Percentiles rank a stretch among this genome's conserved stretches.
Conservation (phyloP, 345 rosid species). For the Acer negundo region DNA sequence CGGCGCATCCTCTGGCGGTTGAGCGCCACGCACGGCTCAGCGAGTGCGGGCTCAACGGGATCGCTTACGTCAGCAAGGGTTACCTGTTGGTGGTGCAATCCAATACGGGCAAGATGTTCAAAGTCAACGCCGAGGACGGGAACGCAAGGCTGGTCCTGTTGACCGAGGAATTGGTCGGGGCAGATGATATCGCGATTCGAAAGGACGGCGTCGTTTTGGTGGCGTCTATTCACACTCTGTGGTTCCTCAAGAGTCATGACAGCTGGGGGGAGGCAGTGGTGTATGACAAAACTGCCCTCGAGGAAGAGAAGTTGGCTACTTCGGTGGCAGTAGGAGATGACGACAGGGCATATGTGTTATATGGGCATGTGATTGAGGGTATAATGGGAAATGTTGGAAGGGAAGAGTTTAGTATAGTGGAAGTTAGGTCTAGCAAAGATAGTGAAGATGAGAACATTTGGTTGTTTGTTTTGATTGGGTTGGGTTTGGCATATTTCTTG, state of each 20-base stretch:
- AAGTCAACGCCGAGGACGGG: conserved; percentile 73
- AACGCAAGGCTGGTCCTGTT: conserved; percentile 57
- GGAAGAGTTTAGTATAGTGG: conserved; percentile 56
- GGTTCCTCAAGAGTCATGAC: conserved; percentile 73
- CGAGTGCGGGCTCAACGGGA: conserved; percentile 68
- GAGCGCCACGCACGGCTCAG: conserved; percentile 39
- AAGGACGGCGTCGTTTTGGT: conserved; percentile 69
- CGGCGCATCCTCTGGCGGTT: conserved; percentile 40
- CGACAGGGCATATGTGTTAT: conserved; percentile 71
- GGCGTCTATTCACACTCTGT: conserved; percentile 54
- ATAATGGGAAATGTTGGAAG: conserved; percentile 33
- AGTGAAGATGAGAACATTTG: conserved; percentile 56
- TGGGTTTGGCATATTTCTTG: conserved; percentile 77
- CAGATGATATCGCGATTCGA: conserved; percentile 67
- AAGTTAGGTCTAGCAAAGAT: conserved; percentile 59
- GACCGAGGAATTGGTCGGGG: conserved; percentile 44
- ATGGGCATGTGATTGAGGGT: conserved; percentile 66
- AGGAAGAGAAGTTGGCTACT: conserved; percentile 55
- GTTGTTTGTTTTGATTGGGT: conserved; percentile 62
- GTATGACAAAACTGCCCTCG: conserved; percentile 67
- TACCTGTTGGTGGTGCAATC: conserved; percentile 75
- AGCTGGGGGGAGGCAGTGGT: conserved; percentile 79
- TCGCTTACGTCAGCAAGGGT: conserved; percentile 78
- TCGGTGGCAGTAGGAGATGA: conserved; percentile 60
- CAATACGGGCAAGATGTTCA: conserved; percentile 86